Base-by-base conservation (phyloP, 495 filamentous ascomycete genomes). In the Glarea lozoyensis region DNA sequence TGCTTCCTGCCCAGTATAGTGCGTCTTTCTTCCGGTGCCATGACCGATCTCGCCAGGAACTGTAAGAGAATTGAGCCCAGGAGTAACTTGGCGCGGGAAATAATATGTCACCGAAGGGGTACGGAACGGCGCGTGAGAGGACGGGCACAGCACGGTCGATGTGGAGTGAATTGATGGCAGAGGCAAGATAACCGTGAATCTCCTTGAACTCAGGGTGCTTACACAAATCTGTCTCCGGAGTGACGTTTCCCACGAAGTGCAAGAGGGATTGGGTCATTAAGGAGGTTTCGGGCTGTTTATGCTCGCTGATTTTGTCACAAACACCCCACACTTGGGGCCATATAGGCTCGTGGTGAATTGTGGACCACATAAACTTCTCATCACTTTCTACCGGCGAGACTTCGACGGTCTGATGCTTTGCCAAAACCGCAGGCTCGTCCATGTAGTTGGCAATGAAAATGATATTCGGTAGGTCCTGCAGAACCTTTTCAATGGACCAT, bases 1-100 rank as follows among this genome's bases (percentile, higher is more conserved):
- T 78, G 10, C 73, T 69, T 40, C 80, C 82, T 16, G 79, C 71
- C 82, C 82, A 86, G 35, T 83, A 67, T 32, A 78, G 53, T 0
- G 48, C 59, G 21, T 71, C 55, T n/a, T 58, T 48, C 57, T 83
- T 86, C 19, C 66, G 32, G 1, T 55, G 52, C 81, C 82, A 82
- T 17, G 33, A 25, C n/a, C 27, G 2, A 20, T 43, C 40, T 13
- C n/a, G 18, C 16, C 16, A 7, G 12, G 29, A 32, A 27, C 39
- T 21, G 32, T 49, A 49, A 13, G 19, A 9, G 25, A 41, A 16
- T 13, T 24, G 19, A 4, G 1, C 15, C 3, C 23, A 10, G 40
- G 39, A 39, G 40, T 49, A 44, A 10, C 31, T 30, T 4, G 34
- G 25, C 25, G 31, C 32, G 13, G 46, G 46, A 33, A 43, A 16